Evolutionary conservation across 2,329 filamentous ascomycete genomes (phyloP).

Genomic region (Sclerotinia borealis): DNA sequence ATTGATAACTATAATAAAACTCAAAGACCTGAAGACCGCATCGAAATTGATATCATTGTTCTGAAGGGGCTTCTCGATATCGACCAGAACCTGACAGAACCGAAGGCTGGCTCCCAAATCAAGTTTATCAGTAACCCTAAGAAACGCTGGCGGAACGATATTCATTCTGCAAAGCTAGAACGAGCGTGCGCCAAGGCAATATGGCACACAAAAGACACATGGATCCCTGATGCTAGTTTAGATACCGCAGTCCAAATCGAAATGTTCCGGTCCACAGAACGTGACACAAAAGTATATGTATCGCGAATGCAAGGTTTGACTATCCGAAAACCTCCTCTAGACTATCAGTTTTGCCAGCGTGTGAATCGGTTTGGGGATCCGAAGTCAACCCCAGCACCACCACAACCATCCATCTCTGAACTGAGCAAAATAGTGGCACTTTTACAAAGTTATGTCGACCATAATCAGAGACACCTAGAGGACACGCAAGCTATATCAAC

Average conservation of each 20-base stretch:
- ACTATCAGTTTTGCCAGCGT: neutral
- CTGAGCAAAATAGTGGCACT: neutral
- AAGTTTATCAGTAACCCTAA: neutral
- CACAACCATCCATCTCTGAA: neutral
- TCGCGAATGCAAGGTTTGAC: neutral
- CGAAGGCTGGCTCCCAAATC: neutral
- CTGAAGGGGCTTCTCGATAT: neutral
- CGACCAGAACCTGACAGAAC: neutral
- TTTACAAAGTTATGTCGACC: neutral
- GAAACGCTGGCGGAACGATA: neutral
- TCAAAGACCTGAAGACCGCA: rapidly evolving
- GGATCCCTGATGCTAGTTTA: neutral
- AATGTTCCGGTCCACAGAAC: neutral
- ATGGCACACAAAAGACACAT: neutral
- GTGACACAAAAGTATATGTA: neutral
- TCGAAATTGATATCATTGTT: neutral
- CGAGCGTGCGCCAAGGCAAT: neutral
- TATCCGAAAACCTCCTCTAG: neutral
- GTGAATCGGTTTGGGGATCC: neutral
- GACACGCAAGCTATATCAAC: neutral
- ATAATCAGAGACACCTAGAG: neutral
- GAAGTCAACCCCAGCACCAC: neutral
- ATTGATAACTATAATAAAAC: neutral
- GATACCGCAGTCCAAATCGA: too few relatives aligned
- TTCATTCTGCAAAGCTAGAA: neutral